Percentiles rank a stretch among this genome's conserved stretches.
Evolutionary conservation across 352 stramenopile genomes (phyloP).

Genomic region (Phytophthora aleatoria): DNA sequence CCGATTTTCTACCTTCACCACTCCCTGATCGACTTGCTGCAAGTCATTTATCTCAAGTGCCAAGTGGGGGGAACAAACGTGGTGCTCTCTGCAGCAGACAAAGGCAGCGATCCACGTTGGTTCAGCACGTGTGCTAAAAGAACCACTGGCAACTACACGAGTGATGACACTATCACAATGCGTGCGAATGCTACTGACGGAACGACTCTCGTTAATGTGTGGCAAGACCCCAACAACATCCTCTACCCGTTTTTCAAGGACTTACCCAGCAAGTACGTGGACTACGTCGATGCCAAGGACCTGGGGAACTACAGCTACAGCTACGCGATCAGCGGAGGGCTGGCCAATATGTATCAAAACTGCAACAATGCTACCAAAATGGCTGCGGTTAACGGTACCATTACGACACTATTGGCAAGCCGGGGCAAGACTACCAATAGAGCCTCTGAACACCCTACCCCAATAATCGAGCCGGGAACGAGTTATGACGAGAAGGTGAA

Average conservation of each 20-base stretch:
- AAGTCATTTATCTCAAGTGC: slow-evolving; percentile 66
- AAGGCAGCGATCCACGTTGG: slow-evolving; percentile 39
- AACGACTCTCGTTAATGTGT: slow-evolving; percentile 39
- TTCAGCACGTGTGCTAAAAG: slow-evolving; percentile 38
- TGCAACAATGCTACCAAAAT: slow-evolving; percentile 30
- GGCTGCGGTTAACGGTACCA: background rate
- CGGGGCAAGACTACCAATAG: background rate
- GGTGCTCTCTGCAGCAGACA: slow-evolving; percentile 26
- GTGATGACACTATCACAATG: slow-evolving; percentile 41
- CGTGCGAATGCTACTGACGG: slow-evolving; percentile 13
- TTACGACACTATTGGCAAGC: slow-evolving; percentile 1
- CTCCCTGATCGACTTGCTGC: slow-evolving; percentile 46
- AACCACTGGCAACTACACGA: slow-evolving; percentile 18
- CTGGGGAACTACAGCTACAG: slow-evolving; percentile 64
- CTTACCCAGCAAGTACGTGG: slow-evolving; percentile 43
- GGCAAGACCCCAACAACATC: slow-evolving; percentile 40
- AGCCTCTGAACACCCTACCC: slow-evolving; percentile 4
- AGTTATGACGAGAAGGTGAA: slow-evolving; percentile 39
- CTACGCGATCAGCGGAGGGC: slow-evolving; percentile 50
- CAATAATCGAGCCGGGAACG: slow-evolving; percentile 26
- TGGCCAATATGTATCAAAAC: slow-evolving; percentile 62
- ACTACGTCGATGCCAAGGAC: slow-evolving; percentile 56
- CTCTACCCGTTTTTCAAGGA: slow-evolving; percentile 74
- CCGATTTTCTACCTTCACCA: slow-evolving; percentile 67
- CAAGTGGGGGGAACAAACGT: slow-evolving; percentile 36